phyloP scores from a whole-genome alignment of 192 early-diverging fungal species.

The Backusella sp. region DNA sequence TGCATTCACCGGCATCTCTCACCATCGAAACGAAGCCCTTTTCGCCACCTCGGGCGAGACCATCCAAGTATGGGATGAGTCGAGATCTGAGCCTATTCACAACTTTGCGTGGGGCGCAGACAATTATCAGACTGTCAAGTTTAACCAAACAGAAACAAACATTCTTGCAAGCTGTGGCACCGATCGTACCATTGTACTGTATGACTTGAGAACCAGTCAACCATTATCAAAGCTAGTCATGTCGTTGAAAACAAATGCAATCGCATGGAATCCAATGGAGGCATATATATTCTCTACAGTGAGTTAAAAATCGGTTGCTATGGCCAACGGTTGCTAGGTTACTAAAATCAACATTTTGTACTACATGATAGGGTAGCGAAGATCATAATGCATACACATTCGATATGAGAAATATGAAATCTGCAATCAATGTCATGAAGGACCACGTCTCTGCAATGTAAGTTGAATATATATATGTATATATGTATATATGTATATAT shows the following conservation, averaged over 20 bases:
- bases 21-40: conserved; percentile 78
- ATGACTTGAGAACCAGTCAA: conserved; percentile 87
- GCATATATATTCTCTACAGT: conserved; percentile 90
- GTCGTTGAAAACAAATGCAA: conserved; percentile 85
- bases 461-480: conserved; percentile 14
- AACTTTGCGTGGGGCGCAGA: conserved; percentile 92
- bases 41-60: conserved; percentile 90
- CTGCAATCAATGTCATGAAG: conserved; percentile 83
- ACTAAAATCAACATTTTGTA: background rate
- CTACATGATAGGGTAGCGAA: conserved; percentile 74
- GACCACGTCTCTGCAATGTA: conserved; percentile 98
- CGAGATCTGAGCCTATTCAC: conserved; percentile 79
- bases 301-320: background rate
- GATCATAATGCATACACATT: conserved; percentile 98
- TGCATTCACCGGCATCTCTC: conserved; percentile 84
- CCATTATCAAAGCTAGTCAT: conserved; percentile 86
- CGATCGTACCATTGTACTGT: conserved; percentile 92
- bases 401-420: conserved; percentile 95
- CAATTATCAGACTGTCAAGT: conserved; percentile 90
- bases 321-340: background rate
- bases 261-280: conserved; percentile 99
- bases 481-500: background rate
- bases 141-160: conserved; percentile 96
- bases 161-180: conserved; percentile 91
- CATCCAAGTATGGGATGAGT: conserved; percentile 95